These are phyloP conservation scores for Canavalia gladiata DNA, from an alignment of 306 rosid genomes.

Conservation along the genomic window DNA sequence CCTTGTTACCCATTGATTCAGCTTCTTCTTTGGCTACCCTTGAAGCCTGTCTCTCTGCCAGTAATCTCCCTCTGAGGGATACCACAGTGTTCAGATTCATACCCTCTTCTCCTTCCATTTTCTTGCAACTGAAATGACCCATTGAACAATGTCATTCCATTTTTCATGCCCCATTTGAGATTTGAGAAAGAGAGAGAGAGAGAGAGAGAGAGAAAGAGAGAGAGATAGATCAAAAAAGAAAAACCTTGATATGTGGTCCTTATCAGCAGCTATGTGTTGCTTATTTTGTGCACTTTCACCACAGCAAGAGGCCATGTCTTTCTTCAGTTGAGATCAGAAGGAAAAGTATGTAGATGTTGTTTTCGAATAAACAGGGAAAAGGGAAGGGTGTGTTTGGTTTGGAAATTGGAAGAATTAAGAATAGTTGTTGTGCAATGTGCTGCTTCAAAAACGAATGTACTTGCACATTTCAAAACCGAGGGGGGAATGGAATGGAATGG, in stretches of 20 bases:
- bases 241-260: slow-evolving; percentile 66
- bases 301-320: slow-evolving; percentile 49
- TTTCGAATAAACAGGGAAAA: neutral
- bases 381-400: neutral
- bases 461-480: slow-evolving; percentile 49
- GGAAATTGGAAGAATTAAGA: neutral
- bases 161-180: neutral
- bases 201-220: slow-evolving; percentile 21
- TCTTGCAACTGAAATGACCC: slow-evolving; percentile 57
- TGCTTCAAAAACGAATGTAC: slow-evolving; percentile 50
- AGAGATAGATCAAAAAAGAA: slow-evolving; percentile 30
- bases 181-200: slow-evolving; percentile 42
- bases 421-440: slow-evolving; percentile 27
- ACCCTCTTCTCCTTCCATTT: slow-evolving; percentile 64
- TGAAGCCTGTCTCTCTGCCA: slow-evolving; percentile 93
- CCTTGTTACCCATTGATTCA: slow-evolving; percentile 71
- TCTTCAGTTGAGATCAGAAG: slow-evolving; percentile 42
- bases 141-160: slow-evolving; percentile 46
- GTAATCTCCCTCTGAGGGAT: slow-evolving; percentile 86
- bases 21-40: slow-evolving; percentile 71
- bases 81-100: slow-evolving; percentile 70
- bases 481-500: slow-evolving; percentile 43
- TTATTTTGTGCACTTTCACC: slow-evolving; percentile 38
- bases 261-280: slow-evolving; percentile 43
- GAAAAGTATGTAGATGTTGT: slow-evolving; percentile 13